A percentile compares a stretch with the other conserved stretches of the same genome.
These are phyloP conservation scores for Penicillium silybi DNA, from an alignment of 495 filamentous ascomycete species.

Conservation along the genomic window DNA sequence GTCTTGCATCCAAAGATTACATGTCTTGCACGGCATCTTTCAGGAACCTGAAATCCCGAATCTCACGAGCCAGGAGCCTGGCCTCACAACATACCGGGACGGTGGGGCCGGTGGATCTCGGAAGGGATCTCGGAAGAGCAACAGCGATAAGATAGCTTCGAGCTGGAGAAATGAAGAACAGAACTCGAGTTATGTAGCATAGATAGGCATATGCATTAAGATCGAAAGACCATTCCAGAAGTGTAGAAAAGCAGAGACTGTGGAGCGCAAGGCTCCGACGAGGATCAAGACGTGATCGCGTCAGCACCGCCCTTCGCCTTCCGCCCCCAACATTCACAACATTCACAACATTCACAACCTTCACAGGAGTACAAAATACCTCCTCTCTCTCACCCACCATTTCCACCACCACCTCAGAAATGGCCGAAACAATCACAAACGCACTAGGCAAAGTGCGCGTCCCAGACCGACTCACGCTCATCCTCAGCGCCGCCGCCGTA, in stretches of 20 bases:
- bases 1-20: background rate
- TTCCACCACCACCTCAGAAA: background rate
- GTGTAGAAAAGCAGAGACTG: too few species aligned
- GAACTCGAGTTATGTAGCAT: background rate
- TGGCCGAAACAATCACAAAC: slow-evolving; percentile 10
- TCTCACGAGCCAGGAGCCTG: background rate
- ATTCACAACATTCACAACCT: too few species aligned
- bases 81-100: background rate
- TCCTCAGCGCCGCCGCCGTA: slow-evolving; percentile 19
- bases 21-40: background rate
- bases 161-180: background rate
- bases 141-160: slow-evolving; percentile 2
- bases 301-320: too few species aligned
- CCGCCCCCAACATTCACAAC: too few species aligned
- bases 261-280: too few species aligned
- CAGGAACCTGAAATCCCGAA: background rate
- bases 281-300: too few species aligned
- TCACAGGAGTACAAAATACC: background rate
- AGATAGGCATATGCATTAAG: too few species aligned
- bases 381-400: background rate
- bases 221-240: too few species aligned
- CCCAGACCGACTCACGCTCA: slow-evolving; percentile 12
- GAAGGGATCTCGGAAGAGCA: background rate
- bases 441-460: slow-evolving; percentile 6
- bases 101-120: slow-evolving; percentile 10